Base-by-base conservation (phyloP, 1,284 basidiomycete genomes). In the Meripilus lineatus region DNA sequence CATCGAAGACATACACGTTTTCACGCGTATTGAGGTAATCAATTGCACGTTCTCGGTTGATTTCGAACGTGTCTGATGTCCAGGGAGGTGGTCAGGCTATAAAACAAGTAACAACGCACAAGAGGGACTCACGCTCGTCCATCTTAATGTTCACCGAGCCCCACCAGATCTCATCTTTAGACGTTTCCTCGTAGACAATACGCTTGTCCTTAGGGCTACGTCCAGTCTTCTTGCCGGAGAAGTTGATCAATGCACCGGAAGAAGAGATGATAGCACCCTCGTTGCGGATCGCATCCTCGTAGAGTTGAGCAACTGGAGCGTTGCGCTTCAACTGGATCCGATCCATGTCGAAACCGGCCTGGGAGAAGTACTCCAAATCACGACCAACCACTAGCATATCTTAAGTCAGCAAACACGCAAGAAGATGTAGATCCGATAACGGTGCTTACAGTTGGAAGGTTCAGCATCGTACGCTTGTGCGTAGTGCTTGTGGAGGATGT, bases 141-240 rank as follows among this genome's bases (percentile, higher is more conserved):
- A 98, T 89, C 79, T 96, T 95, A 73, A 99, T 98, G 76, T 99
- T 99, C 59, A 99, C 94, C 43, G 91, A 89, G 37, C 96, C 95
- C 96, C 96, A 99, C 95, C 96, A 99, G 67, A 99, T 89, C 55
- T 98, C 84, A 64, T 98, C 93, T 69, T 93, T 97, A 70, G 85
- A 90, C 45, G 91, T 89, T 61, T 99, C 95, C 67, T 99, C 95
- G 65, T 80, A 98, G 63, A 99, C 95, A 59, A 99, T 98, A 58
- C 95, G 93, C 83, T 99, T 99, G 82, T 99, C 95, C 70, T 98
- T 99, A 51, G 95, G 95, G 58, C 85, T 90, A 45, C 95, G 83
- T 50, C 95, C 95, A 3, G 96, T 98, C 79, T 99, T 99, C 78
- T 98, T 98, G 38, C 95, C 95, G 14, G 93, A 97, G 64, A 98